phyloP scores from a whole-genome alignment of 306 rosid genomes.

The Prunus davidiana region DNA sequence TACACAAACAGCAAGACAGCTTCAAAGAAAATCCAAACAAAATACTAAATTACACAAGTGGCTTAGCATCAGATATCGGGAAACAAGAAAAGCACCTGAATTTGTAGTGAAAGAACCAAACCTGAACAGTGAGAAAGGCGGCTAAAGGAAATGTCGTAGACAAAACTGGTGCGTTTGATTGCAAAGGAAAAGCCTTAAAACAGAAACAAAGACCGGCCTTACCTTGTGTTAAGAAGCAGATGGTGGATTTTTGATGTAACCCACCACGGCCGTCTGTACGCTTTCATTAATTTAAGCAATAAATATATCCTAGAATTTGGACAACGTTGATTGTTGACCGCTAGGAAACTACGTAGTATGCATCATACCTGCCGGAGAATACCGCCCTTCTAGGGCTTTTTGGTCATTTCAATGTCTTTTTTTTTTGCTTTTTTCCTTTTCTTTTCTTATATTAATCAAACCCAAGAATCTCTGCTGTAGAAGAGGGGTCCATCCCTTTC shows the following conservation, averaged over 20 bases:
- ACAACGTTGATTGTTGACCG: slow-evolving; percentile 19
- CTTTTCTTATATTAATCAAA: background rate
- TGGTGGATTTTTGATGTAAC: slow-evolving; percentile 39
- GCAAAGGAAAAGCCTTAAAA: background rate
- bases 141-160: slow-evolving; percentile 15
- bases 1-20: slow-evolving; percentile 9
- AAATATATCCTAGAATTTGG: background rate
- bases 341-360: background rate
- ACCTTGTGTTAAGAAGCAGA: slow-evolving; percentile 6
- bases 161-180: slow-evolving; percentile 9
- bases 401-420: slow-evolving; percentile 8
- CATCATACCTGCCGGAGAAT: slow-evolving; percentile 6
- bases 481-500: background rate
- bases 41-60: background rate
- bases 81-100: background rate
- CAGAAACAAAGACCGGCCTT: slow-evolving; percentile 34
- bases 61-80: background rate
- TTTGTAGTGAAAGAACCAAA: slow-evolving; percentile 23
- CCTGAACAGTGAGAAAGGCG: slow-evolving; percentile 29
- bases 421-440: no score
- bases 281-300: background rate
- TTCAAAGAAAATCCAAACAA: background rate
- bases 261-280: slow-evolving; percentile 30
- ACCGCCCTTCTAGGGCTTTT: slow-evolving; percentile 13
- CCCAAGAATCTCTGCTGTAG: background rate